phyloP scores from a whole-genome alignment of 805 yeast species.

The Saccharomycopsis sp. region DNA sequence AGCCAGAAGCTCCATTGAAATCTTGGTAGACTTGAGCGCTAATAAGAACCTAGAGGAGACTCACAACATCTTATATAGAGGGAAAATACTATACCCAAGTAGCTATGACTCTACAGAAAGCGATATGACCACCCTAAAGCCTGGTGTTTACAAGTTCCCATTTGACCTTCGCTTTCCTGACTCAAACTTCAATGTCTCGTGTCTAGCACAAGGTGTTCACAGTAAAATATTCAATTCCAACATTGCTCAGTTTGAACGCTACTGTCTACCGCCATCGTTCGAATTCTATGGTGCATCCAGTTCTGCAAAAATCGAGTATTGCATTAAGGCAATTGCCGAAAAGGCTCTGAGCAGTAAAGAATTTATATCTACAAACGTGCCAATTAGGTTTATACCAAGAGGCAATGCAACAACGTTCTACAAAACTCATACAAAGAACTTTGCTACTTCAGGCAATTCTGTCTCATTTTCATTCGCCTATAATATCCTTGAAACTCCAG shows the following conservation, averaged over 20 bases:
- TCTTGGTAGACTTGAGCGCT: conserved; percentile 8
- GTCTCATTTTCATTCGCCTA: conserved; percentile 1
- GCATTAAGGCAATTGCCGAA: conserved; percentile 13
- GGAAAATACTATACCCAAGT: conserved; percentile 9
- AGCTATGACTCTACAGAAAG: not conserved
- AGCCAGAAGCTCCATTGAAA: not conserved
- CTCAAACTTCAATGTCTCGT: conserved; percentile 7
- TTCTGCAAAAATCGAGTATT: conserved; percentile 12
- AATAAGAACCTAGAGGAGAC: conserved; percentile 10
- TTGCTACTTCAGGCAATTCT: conserved; percentile 5
- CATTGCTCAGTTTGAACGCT: conserved; percentile 1
- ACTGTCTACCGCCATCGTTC: conserved; percentile 8
- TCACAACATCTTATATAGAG: conserved; percentile 8
- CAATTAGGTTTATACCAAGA: conserved; percentile 2
- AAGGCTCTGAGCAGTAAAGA: not conserved
- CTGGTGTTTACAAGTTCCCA: conserved; percentile 12
- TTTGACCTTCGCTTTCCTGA: conserved; percentile 9
- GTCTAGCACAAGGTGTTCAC: conserved; percentile 5
- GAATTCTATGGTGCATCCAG: conserved; percentile 11
- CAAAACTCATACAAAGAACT: conserved; percentile 6
- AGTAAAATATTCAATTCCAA: conserved; percentile 4
- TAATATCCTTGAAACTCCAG: not conserved
- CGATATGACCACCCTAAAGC: not conserved
- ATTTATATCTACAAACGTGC: not conserved
- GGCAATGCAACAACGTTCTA: conserved; percentile 5